Evolutionary conservation across 176 grass and related monocot genomes (phyloP), one percentile per base, ranked within the genome.

Genomic region (Zea luxurians): DNA sequence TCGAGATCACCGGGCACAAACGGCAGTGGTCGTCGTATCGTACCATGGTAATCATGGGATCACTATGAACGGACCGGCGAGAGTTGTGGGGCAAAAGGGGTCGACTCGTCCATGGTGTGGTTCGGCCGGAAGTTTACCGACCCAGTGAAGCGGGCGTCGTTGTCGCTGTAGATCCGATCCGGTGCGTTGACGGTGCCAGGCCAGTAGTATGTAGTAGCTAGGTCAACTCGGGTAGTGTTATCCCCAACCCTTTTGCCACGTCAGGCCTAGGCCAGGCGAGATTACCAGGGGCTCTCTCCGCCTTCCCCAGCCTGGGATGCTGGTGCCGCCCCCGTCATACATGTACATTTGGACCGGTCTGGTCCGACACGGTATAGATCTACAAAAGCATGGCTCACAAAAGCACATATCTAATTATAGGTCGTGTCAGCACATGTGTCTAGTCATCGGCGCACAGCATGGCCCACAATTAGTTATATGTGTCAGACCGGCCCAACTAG

Each of bases 191-290:
- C 37, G 27, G n/a, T 27, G 60, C 76, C 27, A 27, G 27, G n/a
- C n/a, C 1, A 27, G 27, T 27, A 27, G 27, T 27, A 27, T 27
- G 27, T 27, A 27, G 27, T 27, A 27, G 27, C 27, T 27, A 27
- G 71, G 73, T 83, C 82, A 83, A 83, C 73, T 38, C 35, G 34
- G 16, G 17, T 43, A 20, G 15, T 59, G n/a, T 66, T 78, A 82
- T 64, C 48, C 67, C 59, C 15, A 9, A 4, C 18, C 2, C 57
- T 0, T 16, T 50, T 83, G 67, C 88, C 83, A 78, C 13, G 79
- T 90, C 88, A 90, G 66, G 34, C 47, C 36, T 82, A 79, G 60
- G 78, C 83, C 78, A 36, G 70, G 37, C 41, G 49, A 12, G 71
- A 68, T 86, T 80, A 49, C 43, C 65, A 34, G 42, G 50, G 10